These are phyloP conservation scores for Irpex sp. DNA, from an alignment of 1,284 basidiomycete genomes.

Conservation along the genomic window DNA sequence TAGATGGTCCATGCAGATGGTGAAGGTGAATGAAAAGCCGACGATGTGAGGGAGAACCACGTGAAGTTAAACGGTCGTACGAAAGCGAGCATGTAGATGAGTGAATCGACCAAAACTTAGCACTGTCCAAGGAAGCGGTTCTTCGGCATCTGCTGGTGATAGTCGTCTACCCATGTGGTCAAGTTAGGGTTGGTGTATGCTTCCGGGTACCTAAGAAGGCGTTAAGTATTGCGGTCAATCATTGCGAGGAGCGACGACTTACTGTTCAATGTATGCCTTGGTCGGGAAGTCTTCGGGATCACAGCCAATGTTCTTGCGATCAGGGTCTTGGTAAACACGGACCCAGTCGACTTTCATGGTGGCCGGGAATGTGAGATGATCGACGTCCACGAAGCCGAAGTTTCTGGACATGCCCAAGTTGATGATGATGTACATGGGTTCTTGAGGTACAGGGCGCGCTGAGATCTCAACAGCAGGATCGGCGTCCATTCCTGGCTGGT, in stretches of 20 bases:
- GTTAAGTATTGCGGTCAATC: neutral
- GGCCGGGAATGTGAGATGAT: conserved; percentile 61
- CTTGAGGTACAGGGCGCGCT: conserved; percentile 25
- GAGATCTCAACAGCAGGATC: conserved; percentile 30
- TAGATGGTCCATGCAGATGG: neutral
- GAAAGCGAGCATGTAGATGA: neutral
- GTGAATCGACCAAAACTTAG: conserved; percentile 17
- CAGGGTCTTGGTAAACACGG: conserved; percentile 71
- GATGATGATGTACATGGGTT: conserved; percentile 54
- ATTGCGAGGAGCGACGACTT: conserved; percentile 14
- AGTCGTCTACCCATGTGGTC: conserved; percentile 42
- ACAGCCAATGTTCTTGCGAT: conserved; percentile 72
- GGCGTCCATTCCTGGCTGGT: conserved; percentile 62
- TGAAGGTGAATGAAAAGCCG: neutral
- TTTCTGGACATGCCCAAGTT: conserved; percentile 74
- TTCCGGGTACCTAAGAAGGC: conserved; percentile 25
- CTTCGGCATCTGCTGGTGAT: conserved; percentile 55
- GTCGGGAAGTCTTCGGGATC: conserved; percentile 79
- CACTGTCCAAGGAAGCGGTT: conserved; percentile 51
- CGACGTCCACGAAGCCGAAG: conserved; percentile 64
- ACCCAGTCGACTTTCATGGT: conserved; percentile 79
- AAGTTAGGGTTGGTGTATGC: conserved; percentile 36
- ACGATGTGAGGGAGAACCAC: neutral
- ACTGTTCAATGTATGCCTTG: conserved; percentile 65
- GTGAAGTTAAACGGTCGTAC: neutral